These are phyloP conservation scores for Candida quercuum DNA, from an alignment of 805 yeast genomes.

Conservation along the genomic window DNA sequence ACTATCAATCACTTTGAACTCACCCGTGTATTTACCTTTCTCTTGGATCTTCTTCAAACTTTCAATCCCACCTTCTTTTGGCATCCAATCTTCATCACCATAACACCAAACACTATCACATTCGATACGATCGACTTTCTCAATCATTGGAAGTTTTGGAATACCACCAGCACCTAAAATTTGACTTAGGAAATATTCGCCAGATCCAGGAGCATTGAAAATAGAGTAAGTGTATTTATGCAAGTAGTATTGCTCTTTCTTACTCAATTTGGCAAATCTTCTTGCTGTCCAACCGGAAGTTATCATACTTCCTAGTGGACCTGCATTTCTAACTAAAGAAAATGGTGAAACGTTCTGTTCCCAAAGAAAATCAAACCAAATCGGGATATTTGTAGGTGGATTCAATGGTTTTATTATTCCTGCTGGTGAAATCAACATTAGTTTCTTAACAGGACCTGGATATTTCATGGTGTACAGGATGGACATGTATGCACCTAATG, in stretches of 20 bases:
- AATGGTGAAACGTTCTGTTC: conserved; percentile 85
- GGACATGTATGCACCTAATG: conserved; percentile 86
- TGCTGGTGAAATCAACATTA: conserved; percentile 87
- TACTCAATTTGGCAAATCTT: conserved; percentile 58
- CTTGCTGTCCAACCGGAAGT: conserved; percentile 89
- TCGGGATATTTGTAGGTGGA: conserved; percentile 48
- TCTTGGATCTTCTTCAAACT: conserved; percentile 24
- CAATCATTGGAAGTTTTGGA: conserved; percentile 68
- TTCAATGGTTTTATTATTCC: conserved; percentile 56
- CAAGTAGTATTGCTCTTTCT: conserved; percentile 42
- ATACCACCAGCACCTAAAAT: conserved; percentile 87
- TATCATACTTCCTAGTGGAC: conserved; percentile 77
- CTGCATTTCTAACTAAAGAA: conserved; percentile 66
- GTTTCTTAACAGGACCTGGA: conserved; percentile 57
- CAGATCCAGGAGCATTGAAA: conserved; percentile 84
- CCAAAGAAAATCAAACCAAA: conserved; percentile 81
- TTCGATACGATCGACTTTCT: conserved; percentile 35
- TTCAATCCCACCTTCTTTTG: conserved; percentile 32
- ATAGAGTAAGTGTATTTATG: conserved; percentile 81
- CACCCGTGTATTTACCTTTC: conserved; percentile 20
- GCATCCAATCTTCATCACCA: conserved; percentile 76
- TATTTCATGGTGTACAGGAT: conserved; percentile 57
- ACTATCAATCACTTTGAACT: conserved; percentile 39
- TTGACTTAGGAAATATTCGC: conserved; percentile 86
- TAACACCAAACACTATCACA: conserved; percentile 79